These are phyloP conservation scores for Lentinus polychrous DNA, from an alignment of 1,284 basidiomycete genomes.

Conservation along the genomic window DNA sequence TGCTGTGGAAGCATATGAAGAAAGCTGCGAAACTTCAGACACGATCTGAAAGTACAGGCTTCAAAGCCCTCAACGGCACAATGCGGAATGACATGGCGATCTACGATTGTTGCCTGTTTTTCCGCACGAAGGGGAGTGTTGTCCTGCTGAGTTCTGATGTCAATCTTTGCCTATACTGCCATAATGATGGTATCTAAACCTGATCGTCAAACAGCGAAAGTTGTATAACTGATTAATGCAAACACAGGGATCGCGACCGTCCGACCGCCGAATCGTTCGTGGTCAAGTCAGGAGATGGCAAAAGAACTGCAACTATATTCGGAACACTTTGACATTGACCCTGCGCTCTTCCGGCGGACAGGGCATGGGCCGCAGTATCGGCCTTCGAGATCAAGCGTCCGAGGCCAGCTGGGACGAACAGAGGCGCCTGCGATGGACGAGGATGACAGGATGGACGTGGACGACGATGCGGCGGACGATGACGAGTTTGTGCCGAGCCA, in stretches of 20 bases:
- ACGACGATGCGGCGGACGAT: conserved; percentile 36
- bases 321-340: too few species aligned
- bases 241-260: conserved; percentile 16
- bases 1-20: conserved; percentile 43
- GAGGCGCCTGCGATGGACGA: conserved; percentile 23
- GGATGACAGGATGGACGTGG: conserved; percentile 54
- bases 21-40: conserved; percentile 58
- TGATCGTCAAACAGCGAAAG: not conserved
- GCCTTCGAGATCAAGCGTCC: conserved; percentile 11
- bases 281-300: conserved; percentile 28
- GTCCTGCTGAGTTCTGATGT: conserved; percentile 59
- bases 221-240: not conserved
- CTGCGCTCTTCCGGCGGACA: conserved; percentile 7
- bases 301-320: not conserved
- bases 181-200: conserved; percentile 28
- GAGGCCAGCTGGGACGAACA: conserved; percentile 15
- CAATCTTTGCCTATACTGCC: conserved; percentile 49
- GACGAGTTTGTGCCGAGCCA: conserved; percentile 37
- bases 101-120: conserved; percentile 65
- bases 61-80: conserved; percentile 8
- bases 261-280: conserved; percentile 19
- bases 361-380: conserved; percentile 19
- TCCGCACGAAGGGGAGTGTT: conserved; percentile 25
- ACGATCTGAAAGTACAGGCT: conserved; percentile 54
- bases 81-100: conserved; percentile 57